phyloP scores from a whole-genome alignment of 2,329 filamentous ascomycete genomes.

The Fusarium concolor region DNA sequence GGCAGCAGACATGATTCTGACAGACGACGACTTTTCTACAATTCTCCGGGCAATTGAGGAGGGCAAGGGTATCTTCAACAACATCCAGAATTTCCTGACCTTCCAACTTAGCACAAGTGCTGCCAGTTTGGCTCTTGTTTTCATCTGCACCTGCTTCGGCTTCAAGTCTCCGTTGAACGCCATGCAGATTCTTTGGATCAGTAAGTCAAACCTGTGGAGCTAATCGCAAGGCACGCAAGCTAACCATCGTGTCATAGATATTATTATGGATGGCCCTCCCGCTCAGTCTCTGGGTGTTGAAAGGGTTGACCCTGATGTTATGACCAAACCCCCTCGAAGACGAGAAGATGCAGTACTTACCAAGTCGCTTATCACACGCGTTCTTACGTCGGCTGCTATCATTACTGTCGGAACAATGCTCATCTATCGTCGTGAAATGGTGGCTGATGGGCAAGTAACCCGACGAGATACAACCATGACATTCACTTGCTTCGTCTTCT shows the following conservation, averaged over 20 bases:
- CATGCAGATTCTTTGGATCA: constrained; percentile 99
- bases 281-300: constrained; percentile 98
- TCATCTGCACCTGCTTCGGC: constrained; percentile 91
- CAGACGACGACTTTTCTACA: constrained; percentile 89
- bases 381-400: constrained; percentile 85
- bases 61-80: constrained; percentile 99
- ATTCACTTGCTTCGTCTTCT: constrained; percentile 98
- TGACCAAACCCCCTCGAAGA: constrained; percentile 86
- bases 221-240: neutral
- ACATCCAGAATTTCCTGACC: constrained; percentile 98
- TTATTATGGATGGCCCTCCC: constrained; percentile 98
- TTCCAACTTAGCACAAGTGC: constrained; percentile 98
- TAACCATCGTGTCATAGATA: constrained; percentile 70
- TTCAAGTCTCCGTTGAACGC: constrained; percentile 97
- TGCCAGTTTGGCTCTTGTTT: constrained; percentile 88
- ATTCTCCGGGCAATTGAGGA: constrained; percentile 97
- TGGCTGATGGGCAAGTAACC: constrained; percentile 82
- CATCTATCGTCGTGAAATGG: constrained; percentile 93
- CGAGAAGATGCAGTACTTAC: constrained; percentile 94
- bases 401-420: constrained; percentile 94
- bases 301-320: constrained; percentile 91
- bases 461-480: constrained; percentile 99
- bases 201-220: constrained; percentile 68
- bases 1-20: constrained; percentile 92
- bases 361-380: constrained; percentile 80